Evolutionary conservation across 192 early-diverging fungal genomes (phyloP).

Genomic region (Backusella luteola): DNA sequence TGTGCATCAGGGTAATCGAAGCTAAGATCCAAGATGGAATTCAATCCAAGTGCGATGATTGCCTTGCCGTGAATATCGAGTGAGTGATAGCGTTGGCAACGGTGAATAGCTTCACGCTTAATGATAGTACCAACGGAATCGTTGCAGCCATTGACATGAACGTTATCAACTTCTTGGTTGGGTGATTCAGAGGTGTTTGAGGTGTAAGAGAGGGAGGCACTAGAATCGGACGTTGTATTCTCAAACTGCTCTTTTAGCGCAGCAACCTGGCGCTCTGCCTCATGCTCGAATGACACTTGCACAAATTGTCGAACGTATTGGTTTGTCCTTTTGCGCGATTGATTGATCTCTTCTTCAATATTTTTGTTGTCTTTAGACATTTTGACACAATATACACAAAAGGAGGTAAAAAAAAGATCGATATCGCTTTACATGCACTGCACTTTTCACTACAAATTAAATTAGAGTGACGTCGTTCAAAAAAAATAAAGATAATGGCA

Average conservation of each 20-base stretch:
- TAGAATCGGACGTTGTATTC: not conserved
- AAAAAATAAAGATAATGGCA: no score
- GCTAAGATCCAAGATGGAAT: slow-evolving; percentile 3
- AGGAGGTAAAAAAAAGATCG: not conserved
- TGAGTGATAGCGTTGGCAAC: not conserved
- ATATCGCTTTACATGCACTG: no score
- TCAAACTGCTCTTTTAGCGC: not conserved
- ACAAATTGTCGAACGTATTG: not conserved
- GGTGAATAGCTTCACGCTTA: not conserved
- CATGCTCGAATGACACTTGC: not conserved
- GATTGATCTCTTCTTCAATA: slow-evolving; percentile 8
- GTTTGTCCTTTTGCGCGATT: not conserved
- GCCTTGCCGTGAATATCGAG: slow-evolving; percentile 4
- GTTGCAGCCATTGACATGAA: not conserved
- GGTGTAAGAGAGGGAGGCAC: not conserved
- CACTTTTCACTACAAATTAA: no score
- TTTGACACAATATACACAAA: not conserved
- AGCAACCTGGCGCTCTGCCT: not conserved
- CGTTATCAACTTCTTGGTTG: not conserved
- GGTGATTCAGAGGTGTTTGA: not conserved
- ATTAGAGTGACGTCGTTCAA: no score
- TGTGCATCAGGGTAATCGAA: not conserved
- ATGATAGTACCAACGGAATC: not conserved
- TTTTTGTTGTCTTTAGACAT: slow-evolving; percentile 4
- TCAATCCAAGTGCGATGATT: slow-evolving; percentile 8